Base-by-base conservation (phyloP, 805 yeast genomes). In the Candida andamanensis region DNA sequence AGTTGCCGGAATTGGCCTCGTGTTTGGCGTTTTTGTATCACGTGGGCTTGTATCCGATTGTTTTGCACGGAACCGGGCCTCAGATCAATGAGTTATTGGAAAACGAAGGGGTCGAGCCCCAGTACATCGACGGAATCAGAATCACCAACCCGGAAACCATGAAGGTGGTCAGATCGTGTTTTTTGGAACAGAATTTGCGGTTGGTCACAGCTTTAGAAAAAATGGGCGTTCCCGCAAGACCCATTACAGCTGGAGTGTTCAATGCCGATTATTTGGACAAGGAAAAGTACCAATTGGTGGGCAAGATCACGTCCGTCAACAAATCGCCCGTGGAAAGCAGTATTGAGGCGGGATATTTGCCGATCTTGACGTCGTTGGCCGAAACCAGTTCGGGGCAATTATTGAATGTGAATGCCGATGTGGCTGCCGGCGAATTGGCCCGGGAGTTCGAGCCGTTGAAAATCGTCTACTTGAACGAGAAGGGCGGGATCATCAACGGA, bases 61-160 rank as follows among this genome's bases (percentile, higher is more conserved):
- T 92, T 7, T 72, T 92, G 37, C 99, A 92, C 55, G 99, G 99
- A 17, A 92, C 98, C 1, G 99, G 99, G 13, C 99, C 99, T 5
- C 99, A 92, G 63, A 92, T 92, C 64, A 92, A 92, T 56, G 95
- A 84, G 50, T 76, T 87, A 46, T 72, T 92, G 38, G 98, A 92
- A 60, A 80, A 79, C 31, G 95, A 85, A 59, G 96, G 96, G 24
- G 85, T 92, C 19, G 97, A 85, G 57, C 97, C 99, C 4, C 86
- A 85, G 44, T 92, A 92, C 58, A 82, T 80, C 40, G 97, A 92
- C 53, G 99, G 99, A 6, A 92, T 92, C 49, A 77, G 99, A 53
- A 85, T 92, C 56, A 92, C 99, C 16, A 94, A 92, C 57, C 80
- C 84, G 36, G 78, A 81, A 45, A 92, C 98, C 16, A 92, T 92